Conservation (phyloP, 306 rosid species). For the Corylus heterophylla region DNA sequence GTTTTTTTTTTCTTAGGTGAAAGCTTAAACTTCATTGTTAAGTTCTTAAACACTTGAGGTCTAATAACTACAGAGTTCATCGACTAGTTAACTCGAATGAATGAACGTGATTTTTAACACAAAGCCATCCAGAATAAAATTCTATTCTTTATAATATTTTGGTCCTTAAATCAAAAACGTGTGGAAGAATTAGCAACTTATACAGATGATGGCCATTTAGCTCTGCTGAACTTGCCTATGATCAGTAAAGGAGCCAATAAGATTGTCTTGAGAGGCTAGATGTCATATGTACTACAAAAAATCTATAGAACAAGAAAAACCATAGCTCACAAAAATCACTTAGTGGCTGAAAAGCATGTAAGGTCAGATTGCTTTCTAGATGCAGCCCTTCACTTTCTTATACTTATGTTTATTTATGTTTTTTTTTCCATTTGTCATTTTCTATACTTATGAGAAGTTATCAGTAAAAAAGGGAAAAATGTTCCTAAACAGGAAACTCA, state of each 20-base stretch:
- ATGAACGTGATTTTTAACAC: background rate
- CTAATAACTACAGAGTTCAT: too few species aligned
- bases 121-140: background rate
- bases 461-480: background rate
- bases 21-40: background rate
- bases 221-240: background rate
- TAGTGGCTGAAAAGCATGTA: background rate
- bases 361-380: background rate
- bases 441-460: background rate
- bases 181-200: background rate
- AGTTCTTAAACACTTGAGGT: background rate
- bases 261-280: background rate
- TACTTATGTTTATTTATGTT: background rate
- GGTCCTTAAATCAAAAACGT: background rate
- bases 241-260: background rate
- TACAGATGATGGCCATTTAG: background rate
- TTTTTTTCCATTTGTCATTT: background rate
- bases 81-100: background rate
- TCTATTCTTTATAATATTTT: background rate
- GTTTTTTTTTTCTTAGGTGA: background rate
- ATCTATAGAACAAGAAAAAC: background rate
- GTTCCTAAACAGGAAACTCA: background rate
- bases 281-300: background rate
- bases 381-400: background rate
- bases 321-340: background rate